Conservation (phyloP, 2,329 filamentous ascomycete genomes). For the Aspergillus sp. region DNA sequence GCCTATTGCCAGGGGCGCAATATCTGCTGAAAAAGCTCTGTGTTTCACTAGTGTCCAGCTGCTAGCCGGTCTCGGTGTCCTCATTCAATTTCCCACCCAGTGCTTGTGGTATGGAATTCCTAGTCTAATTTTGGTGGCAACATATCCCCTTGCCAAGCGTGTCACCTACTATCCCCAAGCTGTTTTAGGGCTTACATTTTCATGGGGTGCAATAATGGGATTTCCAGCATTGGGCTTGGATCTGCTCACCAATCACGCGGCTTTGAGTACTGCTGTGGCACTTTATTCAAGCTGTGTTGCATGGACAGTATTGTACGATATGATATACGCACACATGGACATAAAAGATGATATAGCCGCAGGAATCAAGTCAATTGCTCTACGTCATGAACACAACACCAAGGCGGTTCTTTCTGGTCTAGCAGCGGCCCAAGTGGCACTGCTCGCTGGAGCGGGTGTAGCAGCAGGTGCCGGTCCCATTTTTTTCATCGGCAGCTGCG, state of each 20-base stretch:
- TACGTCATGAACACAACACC: conserved; percentile 44
- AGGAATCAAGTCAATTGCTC: conserved; percentile 48
- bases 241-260: conserved; percentile 34
- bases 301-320: conserved; percentile 48
- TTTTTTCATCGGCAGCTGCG: conserved; percentile 56
- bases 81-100: conserved; percentile 39
- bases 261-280: conserved; percentile 33
- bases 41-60: conserved; percentile 43
- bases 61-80: conserved; percentile 35
- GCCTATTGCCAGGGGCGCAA: conserved; percentile 49
- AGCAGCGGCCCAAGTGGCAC: conserved; percentile 36
- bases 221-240: conserved; percentile 43
- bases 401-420: conserved; percentile 40
- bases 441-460: conserved; percentile 40
- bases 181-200: conserved; percentile 48
- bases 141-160: conserved; percentile 51
- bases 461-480: conserved; percentile 52
- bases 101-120: conserved; percentile 41
- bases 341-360: conserved; percentile 46
- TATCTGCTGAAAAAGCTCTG: conserved; percentile 40
- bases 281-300: conserved; percentile 44
- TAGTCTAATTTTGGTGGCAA: conserved; percentile 39
- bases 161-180: conserved; percentile 51
- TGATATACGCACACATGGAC: conserved; percentile 51
- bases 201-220: conserved; percentile 47